phyloP scores from a whole-genome alignment of 2,329 filamentous ascomycete genomes.

The Periconia sp. region DNA sequence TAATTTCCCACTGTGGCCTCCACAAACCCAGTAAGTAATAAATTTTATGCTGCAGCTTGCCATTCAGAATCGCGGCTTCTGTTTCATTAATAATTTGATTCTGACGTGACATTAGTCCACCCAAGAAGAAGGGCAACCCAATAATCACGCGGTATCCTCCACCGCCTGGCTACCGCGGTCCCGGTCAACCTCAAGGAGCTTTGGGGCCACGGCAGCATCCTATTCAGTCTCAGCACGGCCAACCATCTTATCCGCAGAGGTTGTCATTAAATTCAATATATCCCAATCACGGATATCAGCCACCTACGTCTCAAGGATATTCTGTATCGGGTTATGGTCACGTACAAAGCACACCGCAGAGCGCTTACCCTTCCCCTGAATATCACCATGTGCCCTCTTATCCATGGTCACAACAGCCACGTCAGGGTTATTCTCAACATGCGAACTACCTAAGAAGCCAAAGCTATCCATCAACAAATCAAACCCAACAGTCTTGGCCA shows the following conservation, averaged over 20 bases:
- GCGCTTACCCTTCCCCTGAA: slow-evolving; percentile 18
- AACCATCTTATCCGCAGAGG: slow-evolving; percentile 30
- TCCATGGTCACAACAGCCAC: slow-evolving; percentile 25
- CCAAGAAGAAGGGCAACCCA: slow-evolving; percentile 51
- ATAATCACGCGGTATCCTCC: slow-evolving; percentile 54
- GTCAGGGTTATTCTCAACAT: slow-evolving; percentile 22
- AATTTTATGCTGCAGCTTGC: neutral
- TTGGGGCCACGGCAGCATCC: slow-evolving; percentile 28
- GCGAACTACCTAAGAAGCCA: slow-evolving; percentile 22
- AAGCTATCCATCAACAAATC: slow-evolving; percentile 23
- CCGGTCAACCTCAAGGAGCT: slow-evolving; percentile 33
- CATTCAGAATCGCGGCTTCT: too few relatives aligned
- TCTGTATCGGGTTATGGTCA: slow-evolving; percentile 26
- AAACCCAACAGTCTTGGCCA: slow-evolving; percentile 28
- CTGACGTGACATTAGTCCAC: slow-evolving; percentile 27
- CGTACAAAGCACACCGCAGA: slow-evolving; percentile 20
- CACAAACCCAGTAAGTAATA: slow-evolving; percentile 36
- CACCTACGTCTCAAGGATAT: slow-evolving; percentile 21
- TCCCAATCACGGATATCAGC: slow-evolving; percentile 24
- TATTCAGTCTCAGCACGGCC: slow-evolving; percentile 29
- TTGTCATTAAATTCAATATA: slow-evolving; percentile 22
- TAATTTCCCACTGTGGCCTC: slow-evolving; percentile 24
- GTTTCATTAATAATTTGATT: neutral
- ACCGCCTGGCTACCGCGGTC: slow-evolving; percentile 49
- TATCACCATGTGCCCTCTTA: slow-evolving; percentile 22